phyloP scores from a whole-genome alignment of 306 rosid genomes.

The Hylodesmum podocarpum region DNA sequence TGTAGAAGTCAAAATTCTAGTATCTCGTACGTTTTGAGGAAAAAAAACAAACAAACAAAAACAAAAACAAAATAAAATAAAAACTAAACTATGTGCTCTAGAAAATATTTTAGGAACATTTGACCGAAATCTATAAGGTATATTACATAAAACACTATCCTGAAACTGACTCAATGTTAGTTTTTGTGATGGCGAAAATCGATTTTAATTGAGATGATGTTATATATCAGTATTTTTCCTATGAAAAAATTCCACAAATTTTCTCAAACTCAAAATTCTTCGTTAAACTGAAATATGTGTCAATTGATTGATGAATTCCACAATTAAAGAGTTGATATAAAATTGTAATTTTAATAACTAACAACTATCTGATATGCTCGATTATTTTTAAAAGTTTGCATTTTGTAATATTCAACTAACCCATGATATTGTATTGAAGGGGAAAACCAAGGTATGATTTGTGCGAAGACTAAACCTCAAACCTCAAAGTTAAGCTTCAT shows the following conservation, averaged over 20 bases:
- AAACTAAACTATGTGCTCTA: background rate
- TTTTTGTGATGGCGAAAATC: background rate
- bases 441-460: background rate
- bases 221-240: background rate
- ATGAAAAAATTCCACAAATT: background rate
- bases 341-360: background rate
- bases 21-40: background rate
- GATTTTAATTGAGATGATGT: background rate
- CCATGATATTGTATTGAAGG: background rate
- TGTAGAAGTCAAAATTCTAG: background rate
- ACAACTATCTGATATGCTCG: background rate
- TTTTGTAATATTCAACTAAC: background rate
- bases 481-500: background rate
- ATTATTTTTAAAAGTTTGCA: background rate
- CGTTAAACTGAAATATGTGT: no score
- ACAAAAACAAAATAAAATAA: no score
- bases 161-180: background rate
- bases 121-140: background rate
- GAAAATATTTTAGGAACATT: background rate
- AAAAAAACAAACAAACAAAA: background rate
- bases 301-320: no score
- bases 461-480: background rate
- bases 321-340: background rate
- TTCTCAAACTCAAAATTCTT: no score
- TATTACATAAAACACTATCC: background rate